Base-by-base conservation (phyloP, 73 alveolate genomes). In the Paramecium bursaria region DNA sequence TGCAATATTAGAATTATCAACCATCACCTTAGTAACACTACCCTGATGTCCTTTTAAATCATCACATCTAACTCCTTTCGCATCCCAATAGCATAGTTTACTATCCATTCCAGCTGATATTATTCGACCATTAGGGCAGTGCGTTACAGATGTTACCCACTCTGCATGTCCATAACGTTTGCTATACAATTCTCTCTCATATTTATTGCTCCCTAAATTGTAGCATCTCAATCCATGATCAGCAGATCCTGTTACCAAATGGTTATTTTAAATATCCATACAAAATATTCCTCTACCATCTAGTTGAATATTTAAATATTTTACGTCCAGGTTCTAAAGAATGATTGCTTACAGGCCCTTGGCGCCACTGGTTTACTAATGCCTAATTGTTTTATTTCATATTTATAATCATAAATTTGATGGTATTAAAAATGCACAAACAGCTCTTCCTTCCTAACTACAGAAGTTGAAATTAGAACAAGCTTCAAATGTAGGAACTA, bases 81-180 rank as follows among this genome's bases (percentile, higher is more conserved):
- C 92, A 48, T 97, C 98, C 99, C 99, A 97, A 11, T 92, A 86
- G 86, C 99, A 95, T 33, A 97, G 88, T 15, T 86, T 74, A 15
- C 95, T 90, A 77, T 97, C 99, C 99, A 97, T 97, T n/a, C 98
- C 99, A 22, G 98, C 99, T 54, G 96, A 85, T 7, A 92, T 90
- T 17, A 97, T 94, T 79, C 96, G 49, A 2, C 98, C 95, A 57
- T 94, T 97, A 3, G 92, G 75, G 9, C 90, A 80, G 74, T 94
- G 92, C 46, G 92, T 92, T 50, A 95, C 94, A 42, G 97, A 61
- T 6, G 99, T 95, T 31, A 96, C 99, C 98, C 99, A 96, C 82
- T 96, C 99, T 4, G 93, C 23, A 87, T 96, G 99, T 5, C 99
- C 99, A 75, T 91, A 96, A 76, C 93, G 73, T 85, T 96, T 96